Evolutionary conservation across 2,329 filamentous ascomycete species (phyloP), one percentile per base, ranked within the genome.

Genomic region (Scedosporium dehoogii): DNA sequence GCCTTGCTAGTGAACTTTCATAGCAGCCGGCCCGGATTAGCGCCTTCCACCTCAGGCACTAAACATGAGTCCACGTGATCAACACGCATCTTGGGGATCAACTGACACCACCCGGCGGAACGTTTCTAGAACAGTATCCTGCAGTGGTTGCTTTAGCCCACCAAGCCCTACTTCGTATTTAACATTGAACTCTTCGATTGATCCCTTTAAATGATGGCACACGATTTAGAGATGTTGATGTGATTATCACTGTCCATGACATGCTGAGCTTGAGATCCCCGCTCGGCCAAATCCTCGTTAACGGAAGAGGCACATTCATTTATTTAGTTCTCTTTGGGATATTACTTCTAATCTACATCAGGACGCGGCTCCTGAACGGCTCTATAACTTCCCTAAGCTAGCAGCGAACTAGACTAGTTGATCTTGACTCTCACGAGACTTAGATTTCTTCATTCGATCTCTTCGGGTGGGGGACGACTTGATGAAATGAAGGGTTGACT

Each of bases 91-190:
- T 29, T 44, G 41, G 21, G 10, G 23, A 60, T 60, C 58, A 60
- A 44, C 58, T 60, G 58, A 14, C 58, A 29, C 58, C 58, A 60
- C 23, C 58, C 58, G 58, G 18, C 42, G 16, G 58, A 60, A 60
- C n/a, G 41, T 46, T 60, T 60, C 58, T 60, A 60, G 58, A 60
- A 60, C 12, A 29, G 21, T 4, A 3, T 14, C 44, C 14, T n/a
- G 44, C 16, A 18, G 44, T 29, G 27, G 4, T 6, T 6, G 27
- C 27, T 29, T 29, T 6, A 33, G 29, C 7, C 27, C 9, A 33
- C 29, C 29, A 1, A 33, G 6, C 29, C 29, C 29, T 33, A 9
- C 3, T n/a, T n/a, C n/a, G n/a, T n/a, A n/a, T n/a, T n/a, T n/a
- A n/a, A n/a, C n/a, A n/a, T n/a, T 9, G 2, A 1, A 33, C 29